Evolutionary conservation across 2,329 filamentous ascomycete species (phyloP).

Genomic region (Diaporthe batatas): DNA sequence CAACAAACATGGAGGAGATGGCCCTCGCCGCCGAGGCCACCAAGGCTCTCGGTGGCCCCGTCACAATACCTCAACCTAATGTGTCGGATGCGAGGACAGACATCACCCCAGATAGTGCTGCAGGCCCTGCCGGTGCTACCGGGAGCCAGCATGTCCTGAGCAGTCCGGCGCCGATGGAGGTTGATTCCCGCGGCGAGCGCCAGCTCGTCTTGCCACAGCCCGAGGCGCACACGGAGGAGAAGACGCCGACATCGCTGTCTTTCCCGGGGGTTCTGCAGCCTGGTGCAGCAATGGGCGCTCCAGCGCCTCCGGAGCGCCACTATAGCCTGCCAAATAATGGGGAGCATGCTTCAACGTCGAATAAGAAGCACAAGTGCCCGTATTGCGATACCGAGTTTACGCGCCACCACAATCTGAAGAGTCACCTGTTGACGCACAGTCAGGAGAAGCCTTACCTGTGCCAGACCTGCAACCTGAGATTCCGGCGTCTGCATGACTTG

Average conservation of each 20-base stretch:
- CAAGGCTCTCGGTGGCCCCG: conserved; percentile 52
- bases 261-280: conserved; percentile 67
- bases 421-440: conserved; percentile 95
- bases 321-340: conserved; percentile 68
- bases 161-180: conserved; percentile 68
- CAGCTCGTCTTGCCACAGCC: conserved; percentile 55
- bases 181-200: conserved; percentile 59
- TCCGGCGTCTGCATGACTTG: conserved; percentile 91
- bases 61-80: conserved; percentile 49
- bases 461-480: conserved; percentile 91
- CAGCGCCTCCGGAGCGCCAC: conserved; percentile 59
- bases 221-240: conserved; percentile 65
- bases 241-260: conserved; percentile 64
- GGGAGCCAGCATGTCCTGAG: conserved; percentile 56
- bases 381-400: conserved; percentile 98
- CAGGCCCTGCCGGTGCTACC: conserved; percentile 50
- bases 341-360: conserved; percentile 73
- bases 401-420: conserved; percentile 96
- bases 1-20: conserved; percentile 46
- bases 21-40: conserved; percentile 45
- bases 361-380: conserved; percentile 94
- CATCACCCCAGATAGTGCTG: conserved; percentile 59
- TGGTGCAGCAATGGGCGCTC: conserved; percentile 57
- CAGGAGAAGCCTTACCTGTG: conserved; percentile 98
- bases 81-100: conserved; percentile 55